phyloP scores from a whole-genome alignment of 768 basidiomycete genomes.

The Serendipita vermifera region DNA sequence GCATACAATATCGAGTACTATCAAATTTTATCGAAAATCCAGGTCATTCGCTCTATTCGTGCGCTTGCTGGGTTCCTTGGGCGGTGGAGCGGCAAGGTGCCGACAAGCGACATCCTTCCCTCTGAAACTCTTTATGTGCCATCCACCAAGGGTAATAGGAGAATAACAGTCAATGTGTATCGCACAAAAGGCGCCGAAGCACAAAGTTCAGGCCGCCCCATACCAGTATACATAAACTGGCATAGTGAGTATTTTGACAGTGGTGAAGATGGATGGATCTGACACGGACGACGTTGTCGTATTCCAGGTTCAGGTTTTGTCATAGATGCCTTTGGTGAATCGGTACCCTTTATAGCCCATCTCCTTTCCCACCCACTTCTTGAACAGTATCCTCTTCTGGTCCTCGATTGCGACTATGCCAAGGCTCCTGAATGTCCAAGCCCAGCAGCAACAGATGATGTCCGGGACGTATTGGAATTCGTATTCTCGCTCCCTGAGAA shows the following conservation, averaged over 20 bases:
- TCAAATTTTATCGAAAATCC: no score
- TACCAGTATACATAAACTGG: background rate
- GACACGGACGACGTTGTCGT: no score
- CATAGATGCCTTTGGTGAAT: background rate
- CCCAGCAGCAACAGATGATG: background rate
- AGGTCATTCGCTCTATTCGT: no score
- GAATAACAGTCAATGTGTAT: background rate
- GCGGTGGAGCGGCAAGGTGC: background rate
- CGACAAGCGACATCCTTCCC: background rate
- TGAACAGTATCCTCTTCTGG: background rate
- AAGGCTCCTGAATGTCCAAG: background rate
- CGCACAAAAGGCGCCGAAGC: background rate
- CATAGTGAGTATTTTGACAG: background rate
- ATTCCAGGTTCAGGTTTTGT: background rate
- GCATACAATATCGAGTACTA: no score
- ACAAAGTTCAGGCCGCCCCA: background rate
- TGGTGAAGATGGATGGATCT: background rate
- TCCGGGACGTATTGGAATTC: background rate
- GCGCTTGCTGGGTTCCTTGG: no score
- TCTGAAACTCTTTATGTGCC: background rate
- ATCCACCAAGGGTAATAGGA: background rate
- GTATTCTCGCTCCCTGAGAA: background rate
- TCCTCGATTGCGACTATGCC: slow-evolving; percentile 5
- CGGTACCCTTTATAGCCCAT: background rate
- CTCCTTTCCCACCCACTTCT: background rate